Percentiles rank a stretch among this genome's conserved stretches.
Conservation (phyloP, 495 filamentous ascomycete species). For the Talaromyces adpressus region DNA sequence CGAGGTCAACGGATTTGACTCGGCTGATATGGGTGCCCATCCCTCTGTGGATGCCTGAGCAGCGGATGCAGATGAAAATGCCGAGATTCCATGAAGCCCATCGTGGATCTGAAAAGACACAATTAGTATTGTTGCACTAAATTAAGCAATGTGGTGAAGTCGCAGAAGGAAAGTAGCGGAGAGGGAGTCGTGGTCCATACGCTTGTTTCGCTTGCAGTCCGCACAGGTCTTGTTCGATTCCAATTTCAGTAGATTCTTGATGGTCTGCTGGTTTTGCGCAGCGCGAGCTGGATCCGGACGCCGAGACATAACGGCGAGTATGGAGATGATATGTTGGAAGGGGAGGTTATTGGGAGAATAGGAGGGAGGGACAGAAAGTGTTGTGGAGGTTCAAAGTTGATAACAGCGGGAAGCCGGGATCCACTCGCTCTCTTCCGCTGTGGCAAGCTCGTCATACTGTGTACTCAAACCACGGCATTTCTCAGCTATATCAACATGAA, state of each 20-base stretch:
- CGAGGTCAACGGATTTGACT: conserved; percentile 96
- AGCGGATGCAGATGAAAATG: conserved; percentile 94
- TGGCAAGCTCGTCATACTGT: not conserved
- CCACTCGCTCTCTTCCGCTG: not conserved
- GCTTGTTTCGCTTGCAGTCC: conserved; percentile 98
- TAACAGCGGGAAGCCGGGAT: conserved; percentile 1
- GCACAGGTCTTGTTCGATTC: conserved; percentile 94
- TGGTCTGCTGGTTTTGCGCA: conserved; percentile 80
- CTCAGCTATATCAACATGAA: too few species aligned
- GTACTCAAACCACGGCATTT: not conserved
- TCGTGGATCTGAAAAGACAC: conserved; percentile 62
- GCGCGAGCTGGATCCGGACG: conserved; percentile 72
- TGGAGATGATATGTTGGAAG: conserved; percentile 11
- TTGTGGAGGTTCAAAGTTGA: conserved; percentile 7
- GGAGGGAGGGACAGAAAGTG: not conserved
- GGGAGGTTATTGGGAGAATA: conserved; percentile 4
- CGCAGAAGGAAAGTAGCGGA: not conserved
- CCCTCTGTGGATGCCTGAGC: conserved; percentile 94
- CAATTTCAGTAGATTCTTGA: conserved; percentile 88
- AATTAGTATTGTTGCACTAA: conserved; percentile 9
- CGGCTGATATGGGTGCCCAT: conserved; percentile 98
- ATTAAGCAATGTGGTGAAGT: not conserved
- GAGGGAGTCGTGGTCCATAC: conserved; percentile 42
- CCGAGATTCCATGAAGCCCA: conserved; percentile 98
- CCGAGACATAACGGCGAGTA: conserved; percentile 66